A percentile compares a stretch with the other conserved stretches of the same genome.
phyloP scores from a whole-genome alignment of 129 eudicot species.

The Glebionis coronaria region DNA sequence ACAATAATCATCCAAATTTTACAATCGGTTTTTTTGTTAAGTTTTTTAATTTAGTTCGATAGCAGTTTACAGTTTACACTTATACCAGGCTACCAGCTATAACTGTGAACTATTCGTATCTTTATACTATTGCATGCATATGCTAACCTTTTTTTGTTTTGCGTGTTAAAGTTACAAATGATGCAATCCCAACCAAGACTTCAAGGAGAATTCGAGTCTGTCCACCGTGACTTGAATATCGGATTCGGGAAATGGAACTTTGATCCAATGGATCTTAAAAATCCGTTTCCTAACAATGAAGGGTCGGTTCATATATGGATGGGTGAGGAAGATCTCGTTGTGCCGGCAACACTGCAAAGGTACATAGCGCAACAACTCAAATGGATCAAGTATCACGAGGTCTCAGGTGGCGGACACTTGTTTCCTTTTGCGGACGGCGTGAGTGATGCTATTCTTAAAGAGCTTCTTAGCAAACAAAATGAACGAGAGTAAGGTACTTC shows the following conservation, averaged over 20 bases:
- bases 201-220: conserved; percentile 73
- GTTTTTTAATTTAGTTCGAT: too few relatives aligned
- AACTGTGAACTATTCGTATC: too few relatives aligned
- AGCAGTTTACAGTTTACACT: too few relatives aligned
- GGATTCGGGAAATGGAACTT: conserved; percentile 76
- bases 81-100: too few relatives aligned
- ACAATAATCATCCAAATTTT: too few relatives aligned
- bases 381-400: conserved; percentile 78
- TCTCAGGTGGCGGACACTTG: conserved; percentile 60
- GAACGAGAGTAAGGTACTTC: background rate
- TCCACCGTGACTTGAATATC: conserved; percentile 64
- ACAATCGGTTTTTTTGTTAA: too few relatives aligned
- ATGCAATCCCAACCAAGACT: conserved; percentile 36
- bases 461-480: conserved; percentile 18
- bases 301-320: conserved; percentile 73
- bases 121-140: background rate
- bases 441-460: conserved; percentile 43
- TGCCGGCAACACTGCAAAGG: conserved; percentile 57
- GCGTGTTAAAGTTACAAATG: conserved; percentile 24
- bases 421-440: conserved; percentile 46
- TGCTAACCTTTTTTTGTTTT: background rate
- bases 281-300: conserved; percentile 48
- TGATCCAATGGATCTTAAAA: conserved; percentile 56
- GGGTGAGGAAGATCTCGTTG: conserved; percentile 63
- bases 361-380: conserved; percentile 46